Evolutionary conservation across 2,329 filamentous ascomycete species (phyloP).

Genomic region (Fusarium acutatum): DNA sequence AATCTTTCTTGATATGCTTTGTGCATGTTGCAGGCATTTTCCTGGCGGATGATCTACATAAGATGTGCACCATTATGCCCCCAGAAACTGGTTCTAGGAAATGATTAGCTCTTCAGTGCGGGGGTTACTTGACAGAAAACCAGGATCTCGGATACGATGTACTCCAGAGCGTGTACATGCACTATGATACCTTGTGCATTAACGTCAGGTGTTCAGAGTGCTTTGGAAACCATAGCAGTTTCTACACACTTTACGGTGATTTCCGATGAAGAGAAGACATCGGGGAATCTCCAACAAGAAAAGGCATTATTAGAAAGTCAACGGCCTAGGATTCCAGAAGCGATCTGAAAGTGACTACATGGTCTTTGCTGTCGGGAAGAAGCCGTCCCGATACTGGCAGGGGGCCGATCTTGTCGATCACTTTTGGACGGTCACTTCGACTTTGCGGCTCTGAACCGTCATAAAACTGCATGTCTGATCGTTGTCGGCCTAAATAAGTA

Average conservation of each 20-base stretch:
- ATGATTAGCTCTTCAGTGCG: conserved; percentile 19
- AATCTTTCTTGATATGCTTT: not conserved
- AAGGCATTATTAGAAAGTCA: not conserved
- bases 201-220: not conserved
- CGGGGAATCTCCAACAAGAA: not conserved
- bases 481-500: conserved; percentile 8
- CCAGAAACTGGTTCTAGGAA: conserved; percentile 16
- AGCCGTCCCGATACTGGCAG: conserved; percentile 36
- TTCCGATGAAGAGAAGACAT: not conserved
- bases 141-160: conserved; percentile 11
- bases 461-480: conserved; percentile 2
- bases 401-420: conserved; percentile 43
- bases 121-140: conserved; percentile 13
- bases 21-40: conserved; percentile 7
- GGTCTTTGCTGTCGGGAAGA: conserved; percentile 28
- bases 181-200: not conserved
- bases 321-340: conserved; percentile 9
- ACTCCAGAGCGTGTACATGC: not conserved
- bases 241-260: not conserved
- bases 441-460: conserved; percentile 35
- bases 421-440: conserved; percentile 11
- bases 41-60: conserved; percentile 40
- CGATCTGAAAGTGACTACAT: conserved; percentile 21
- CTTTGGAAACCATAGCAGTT: not conserved
- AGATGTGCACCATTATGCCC: conserved; percentile 40